Evolutionary conservation across 495 filamentous ascomycete genomes (phyloP).

Genomic region (Xylaria grammica): DNA sequence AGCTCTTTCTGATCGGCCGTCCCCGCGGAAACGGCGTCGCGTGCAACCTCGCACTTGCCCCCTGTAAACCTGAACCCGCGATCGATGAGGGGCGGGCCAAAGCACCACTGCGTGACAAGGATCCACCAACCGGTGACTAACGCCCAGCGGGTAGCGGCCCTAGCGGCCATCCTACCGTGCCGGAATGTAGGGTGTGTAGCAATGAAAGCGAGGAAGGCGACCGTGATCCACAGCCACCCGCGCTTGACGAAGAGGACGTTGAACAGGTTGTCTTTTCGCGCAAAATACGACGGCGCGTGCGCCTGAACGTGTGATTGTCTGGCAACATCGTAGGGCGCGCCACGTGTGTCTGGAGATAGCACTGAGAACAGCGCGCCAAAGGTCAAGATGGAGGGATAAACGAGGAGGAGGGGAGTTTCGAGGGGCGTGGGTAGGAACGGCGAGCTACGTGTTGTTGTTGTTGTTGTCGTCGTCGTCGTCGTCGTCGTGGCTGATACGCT

Average conservation of each 20-base stretch:
- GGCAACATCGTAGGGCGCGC: constrained; percentile 58
- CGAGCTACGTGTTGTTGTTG: constrained; percentile 36
- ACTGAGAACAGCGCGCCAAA: constrained; percentile 80
- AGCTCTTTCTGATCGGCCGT: constrained; percentile 51
- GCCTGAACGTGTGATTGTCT: constrained; percentile 61
- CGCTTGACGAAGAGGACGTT: constrained; percentile 92
- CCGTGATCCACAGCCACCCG: constrained; percentile 89
- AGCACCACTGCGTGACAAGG: constrained; percentile 91
- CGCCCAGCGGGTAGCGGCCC: constrained; percentile 68
- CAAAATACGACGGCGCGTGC: constrained; percentile 84
- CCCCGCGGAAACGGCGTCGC: constrained; percentile 31
- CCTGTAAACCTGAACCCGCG: constrained; percentile 81
- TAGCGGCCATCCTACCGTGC: constrained; percentile 41
- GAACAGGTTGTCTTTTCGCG: constrained; percentile 86
- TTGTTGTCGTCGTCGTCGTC: constrained; percentile 15
- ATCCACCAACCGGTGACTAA: constrained; percentile 78
- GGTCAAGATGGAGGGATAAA: constrained; percentile 79
- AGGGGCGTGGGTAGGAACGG: constrained; percentile 65
- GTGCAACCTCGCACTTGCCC: constrained; percentile 70
- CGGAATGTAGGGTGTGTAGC: constrained; percentile 61
- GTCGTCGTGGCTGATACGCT: not conserved
- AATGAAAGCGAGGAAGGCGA: constrained; percentile 68
- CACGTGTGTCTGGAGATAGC: constrained; percentile 72
- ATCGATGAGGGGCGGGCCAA: constrained; percentile 89
- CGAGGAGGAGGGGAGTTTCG: constrained; percentile 63